phyloP scores from a whole-genome alignment of 1,284 basidiomycete genomes.

The Stereum hirsutum region DNA sequence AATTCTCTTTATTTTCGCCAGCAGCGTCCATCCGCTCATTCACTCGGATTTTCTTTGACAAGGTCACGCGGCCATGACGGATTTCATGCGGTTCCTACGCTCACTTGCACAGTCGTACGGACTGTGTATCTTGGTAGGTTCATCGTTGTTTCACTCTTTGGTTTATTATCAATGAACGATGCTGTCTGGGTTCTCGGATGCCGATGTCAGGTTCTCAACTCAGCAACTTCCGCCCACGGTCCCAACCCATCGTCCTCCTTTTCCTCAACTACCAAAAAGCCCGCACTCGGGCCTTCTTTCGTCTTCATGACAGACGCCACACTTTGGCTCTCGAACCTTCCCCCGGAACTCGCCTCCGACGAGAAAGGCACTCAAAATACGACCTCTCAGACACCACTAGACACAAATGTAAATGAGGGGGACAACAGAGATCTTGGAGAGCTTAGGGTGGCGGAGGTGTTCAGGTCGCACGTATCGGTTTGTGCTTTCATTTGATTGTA shows the following conservation, averaged over 20 bases:
- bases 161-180: slow-evolving; percentile 14
- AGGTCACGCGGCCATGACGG: slow-evolving; percentile 67
- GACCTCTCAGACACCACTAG: not conserved
- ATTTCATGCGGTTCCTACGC: slow-evolving; percentile 59
- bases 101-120: slow-evolving; percentile 34
- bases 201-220: slow-evolving; percentile 35
- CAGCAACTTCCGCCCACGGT: slow-evolving; percentile 25
- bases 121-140: slow-evolving; percentile 44
- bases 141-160: slow-evolving; percentile 23
- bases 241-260: slow-evolving; percentile 30
- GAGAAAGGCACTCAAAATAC: not conserved
- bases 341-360: not conserved
- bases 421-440: slow-evolving; percentile 7
- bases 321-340: slow-evolving; percentile 51
- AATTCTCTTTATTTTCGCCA: not conserved
- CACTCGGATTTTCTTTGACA: not conserved
- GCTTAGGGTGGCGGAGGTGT: slow-evolving; percentile 18
- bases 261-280: slow-evolving; percentile 39
- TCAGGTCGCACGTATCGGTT: slow-evolving; percentile 37
- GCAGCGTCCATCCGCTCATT: not conserved
- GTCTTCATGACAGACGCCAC: slow-evolving; percentile 63
- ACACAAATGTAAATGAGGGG: not conserved
- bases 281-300: slow-evolving; percentile 68
- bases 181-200: not conserved
- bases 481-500: slow-evolving; percentile 11